A percentile compares a stretch with the other conserved stretches of the same genome.
Evolutionary conservation across 2,329 filamentous ascomycete genomes (phyloP).

Genomic region (Colletotrichum karsti): DNA sequence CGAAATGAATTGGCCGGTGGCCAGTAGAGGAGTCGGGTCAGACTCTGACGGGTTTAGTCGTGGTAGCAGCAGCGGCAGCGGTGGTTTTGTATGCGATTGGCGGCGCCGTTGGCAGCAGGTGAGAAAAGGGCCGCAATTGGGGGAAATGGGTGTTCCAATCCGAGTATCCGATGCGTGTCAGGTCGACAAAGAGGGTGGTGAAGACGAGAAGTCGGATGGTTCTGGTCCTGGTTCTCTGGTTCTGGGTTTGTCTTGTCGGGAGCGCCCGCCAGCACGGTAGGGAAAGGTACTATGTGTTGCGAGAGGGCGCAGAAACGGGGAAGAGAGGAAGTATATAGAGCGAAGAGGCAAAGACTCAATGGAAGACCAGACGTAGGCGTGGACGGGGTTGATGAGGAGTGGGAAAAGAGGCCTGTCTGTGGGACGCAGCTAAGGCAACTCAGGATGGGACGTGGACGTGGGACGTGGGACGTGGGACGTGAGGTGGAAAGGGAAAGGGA

Average conservation of each 20-base stretch:
- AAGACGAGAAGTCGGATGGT: neutral
- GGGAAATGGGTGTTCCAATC: constrained; percentile 4
- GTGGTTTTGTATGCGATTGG: neutral
- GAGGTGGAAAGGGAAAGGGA: neutral
- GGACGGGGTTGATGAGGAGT: neutral
- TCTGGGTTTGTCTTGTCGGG: constrained; percentile 25
- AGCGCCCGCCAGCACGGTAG: constrained; percentile 27
- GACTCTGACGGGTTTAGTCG: neutral
- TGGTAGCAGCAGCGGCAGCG: neutral
- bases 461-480: no score
- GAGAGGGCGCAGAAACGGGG: constrained; percentile 14
- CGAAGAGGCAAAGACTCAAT: neutral
- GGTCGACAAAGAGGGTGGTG: constrained; percentile 19
- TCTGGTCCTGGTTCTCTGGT: no score
- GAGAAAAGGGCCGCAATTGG: neutral
- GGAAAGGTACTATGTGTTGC: neutral
- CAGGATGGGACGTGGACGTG: no score
- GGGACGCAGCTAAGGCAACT: no score
- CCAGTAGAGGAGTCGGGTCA: neutral
- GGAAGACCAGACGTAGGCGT: no score
- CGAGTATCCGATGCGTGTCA: neutral
- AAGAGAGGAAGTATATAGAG: constrained; percentile 27
- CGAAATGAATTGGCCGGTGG: constrained; percentile 18
- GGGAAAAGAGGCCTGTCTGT: no score
- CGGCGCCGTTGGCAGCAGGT: neutral